Conservation (phyloP, 176 grass and related monocot genomes). For the Elymus sibiricus region DNA sequence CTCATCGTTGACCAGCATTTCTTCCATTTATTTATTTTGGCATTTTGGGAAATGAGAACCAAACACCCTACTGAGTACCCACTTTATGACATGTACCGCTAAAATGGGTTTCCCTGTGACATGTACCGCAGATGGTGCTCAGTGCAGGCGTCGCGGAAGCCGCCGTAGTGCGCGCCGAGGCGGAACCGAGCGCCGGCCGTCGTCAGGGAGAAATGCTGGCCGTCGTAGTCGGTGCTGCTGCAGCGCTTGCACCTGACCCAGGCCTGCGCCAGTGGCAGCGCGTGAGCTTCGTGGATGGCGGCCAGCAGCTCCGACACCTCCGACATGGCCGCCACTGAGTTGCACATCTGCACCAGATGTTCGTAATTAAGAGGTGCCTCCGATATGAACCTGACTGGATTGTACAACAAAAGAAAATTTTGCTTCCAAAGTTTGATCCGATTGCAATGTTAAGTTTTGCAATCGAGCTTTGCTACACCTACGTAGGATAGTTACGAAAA, state of each 20-base stretch:
- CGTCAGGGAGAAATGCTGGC: constrained; percentile 41
- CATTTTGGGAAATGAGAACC: background rate
- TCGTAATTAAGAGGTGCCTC: background rate
- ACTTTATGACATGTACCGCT: background rate
- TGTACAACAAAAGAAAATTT: background rate
- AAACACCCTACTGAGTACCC: too few relatives aligned
- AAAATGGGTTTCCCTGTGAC: background rate
- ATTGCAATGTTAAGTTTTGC: background rate
- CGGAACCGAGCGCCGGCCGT: constrained; percentile 48
- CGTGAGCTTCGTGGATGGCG: constrained; percentile 43
- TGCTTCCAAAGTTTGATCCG: background rate
- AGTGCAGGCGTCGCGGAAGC: constrained; percentile 66
- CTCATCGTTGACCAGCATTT: background rate
- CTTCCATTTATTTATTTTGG: too few relatives aligned
- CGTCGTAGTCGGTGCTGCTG: background rate
- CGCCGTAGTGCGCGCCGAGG: constrained; percentile 21
- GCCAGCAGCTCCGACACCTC: constrained; percentile 52
- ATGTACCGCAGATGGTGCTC: constrained; percentile 88
- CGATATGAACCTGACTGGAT: background rate
- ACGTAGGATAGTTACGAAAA: too few relatives aligned
- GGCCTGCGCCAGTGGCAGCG: constrained; percentile 69
- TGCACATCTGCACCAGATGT: constrained; percentile 39
- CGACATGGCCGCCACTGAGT: constrained; percentile 45
- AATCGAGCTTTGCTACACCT: too few relatives aligned
- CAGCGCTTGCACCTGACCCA: constrained; percentile 67